These are phyloP conservation scores for Sinapis alba DNA, from an alignment of 441 rosid species.

Conservation along the genomic window DNA sequence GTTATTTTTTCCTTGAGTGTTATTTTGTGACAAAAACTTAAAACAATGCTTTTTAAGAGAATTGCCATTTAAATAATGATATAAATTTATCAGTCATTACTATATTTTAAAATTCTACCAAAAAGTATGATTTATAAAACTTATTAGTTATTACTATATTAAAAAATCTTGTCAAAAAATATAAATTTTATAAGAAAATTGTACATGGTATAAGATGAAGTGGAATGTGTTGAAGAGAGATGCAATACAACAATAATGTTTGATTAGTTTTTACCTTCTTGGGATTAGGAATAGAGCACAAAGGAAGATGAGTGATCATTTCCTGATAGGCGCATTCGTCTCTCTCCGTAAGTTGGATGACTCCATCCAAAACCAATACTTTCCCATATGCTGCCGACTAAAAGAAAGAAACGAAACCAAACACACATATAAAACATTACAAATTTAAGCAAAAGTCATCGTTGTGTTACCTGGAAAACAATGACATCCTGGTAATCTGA, in stretches of 20 bases:
- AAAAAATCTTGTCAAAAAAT: too few relatives aligned
- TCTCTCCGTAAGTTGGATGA: conserved; percentile 83
- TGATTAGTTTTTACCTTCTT: conserved; percentile 52
- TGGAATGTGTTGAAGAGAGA: too few relatives aligned
- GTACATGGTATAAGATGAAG: too few relatives aligned
- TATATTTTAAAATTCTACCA: too few relatives aligned
- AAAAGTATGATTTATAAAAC: too few relatives aligned
- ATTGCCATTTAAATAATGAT: too few relatives aligned
- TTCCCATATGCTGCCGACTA: conserved; percentile 53
- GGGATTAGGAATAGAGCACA: conserved; percentile 78
- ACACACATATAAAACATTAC: not conserved
- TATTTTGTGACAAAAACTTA: too few relatives aligned
- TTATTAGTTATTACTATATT: too few relatives aligned
- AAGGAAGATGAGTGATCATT: conserved; percentile 84
- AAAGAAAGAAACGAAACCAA: not conserved
- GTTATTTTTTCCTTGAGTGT: too few relatives aligned
- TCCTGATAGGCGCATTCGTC: conserved; percentile 93
- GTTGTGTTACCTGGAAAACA: conserved; percentile 79
- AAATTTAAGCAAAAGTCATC: not conserved
- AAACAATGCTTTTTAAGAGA: too few relatives aligned
- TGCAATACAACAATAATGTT: not conserved
- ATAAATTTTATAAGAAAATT: too few relatives aligned
- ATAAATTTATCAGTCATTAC: too few relatives aligned
- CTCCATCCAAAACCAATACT: conserved; percentile 74
- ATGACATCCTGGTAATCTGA: conserved; percentile 95